These are phyloP conservation scores for Capsicum chinense DNA, from an alignment of 257 asterid species.

Conservation along the genomic window DNA sequence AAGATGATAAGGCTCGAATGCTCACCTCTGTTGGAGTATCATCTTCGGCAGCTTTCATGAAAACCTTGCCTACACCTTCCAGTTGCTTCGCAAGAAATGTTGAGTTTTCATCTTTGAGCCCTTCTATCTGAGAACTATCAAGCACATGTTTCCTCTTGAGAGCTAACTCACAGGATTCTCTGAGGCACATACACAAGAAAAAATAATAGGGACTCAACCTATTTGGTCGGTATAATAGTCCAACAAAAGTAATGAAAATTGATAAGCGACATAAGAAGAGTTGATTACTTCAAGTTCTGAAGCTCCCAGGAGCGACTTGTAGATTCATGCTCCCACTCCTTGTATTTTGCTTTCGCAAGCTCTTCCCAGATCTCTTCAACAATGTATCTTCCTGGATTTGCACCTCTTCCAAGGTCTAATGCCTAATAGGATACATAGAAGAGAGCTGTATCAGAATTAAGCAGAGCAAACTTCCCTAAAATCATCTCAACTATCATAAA, in stretches of 20 bases:
- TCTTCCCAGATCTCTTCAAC: conserved; percentile 95
- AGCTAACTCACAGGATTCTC: conserved; percentile 78
- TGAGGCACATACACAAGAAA: conserved; percentile 37
- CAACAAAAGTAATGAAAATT: not conserved
- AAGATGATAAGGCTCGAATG: conserved; percentile 1
- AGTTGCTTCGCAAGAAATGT: conserved; percentile 46
- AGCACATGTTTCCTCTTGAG: conserved; percentile 59
- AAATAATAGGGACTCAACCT: not conserved
- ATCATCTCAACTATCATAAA: conserved; percentile 20
- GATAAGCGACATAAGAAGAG: not conserved
- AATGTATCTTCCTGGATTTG: conserved; percentile 69
- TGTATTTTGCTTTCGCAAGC: conserved; percentile 84
- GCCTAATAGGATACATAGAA: conserved; percentile 53
- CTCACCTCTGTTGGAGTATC: conserved; percentile 79
- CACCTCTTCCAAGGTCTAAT: conserved; percentile 79
- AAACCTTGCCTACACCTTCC: conserved; percentile 60
- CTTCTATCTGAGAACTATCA: conserved; percentile 49
- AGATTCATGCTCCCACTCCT: conserved; percentile 83
- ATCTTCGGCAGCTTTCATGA: conserved; percentile 68
- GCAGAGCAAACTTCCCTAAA: not conserved
- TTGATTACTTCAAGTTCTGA: conserved; percentile 66
- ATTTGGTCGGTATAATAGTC: conserved; percentile 13
- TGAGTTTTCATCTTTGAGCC: conserved; percentile 51
- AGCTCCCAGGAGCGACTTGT: conserved; percentile 81
- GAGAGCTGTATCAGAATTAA: not conserved